phyloP scores from a whole-genome alignment of 106 monocot species.

The Dioscorea zingiberensis region DNA sequence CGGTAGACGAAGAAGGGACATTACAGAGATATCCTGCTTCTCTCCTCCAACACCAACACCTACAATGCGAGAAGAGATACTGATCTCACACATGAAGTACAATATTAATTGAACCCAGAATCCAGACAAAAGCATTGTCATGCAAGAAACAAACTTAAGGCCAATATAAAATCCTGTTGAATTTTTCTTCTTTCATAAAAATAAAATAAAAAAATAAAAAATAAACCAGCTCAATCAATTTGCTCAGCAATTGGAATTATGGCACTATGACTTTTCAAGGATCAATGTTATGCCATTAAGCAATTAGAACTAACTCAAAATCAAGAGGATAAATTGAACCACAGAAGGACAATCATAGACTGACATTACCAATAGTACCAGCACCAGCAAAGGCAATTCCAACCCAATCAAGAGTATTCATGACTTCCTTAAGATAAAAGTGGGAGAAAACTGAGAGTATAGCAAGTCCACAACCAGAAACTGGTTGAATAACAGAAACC shows the following conservation, averaged over 20 bases:
- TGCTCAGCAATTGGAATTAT: no score
- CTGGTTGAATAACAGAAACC: slow-evolving; percentile 96
- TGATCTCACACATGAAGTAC: background rate
- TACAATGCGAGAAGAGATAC: slow-evolving; percentile 25
- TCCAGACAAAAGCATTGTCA: no score
- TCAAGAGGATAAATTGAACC: no score
- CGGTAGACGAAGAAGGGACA: slow-evolving; percentile 58
- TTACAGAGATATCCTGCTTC: slow-evolving; percentile 44
- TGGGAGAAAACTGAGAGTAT: slow-evolving; percentile 92
- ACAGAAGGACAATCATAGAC: slow-evolving; percentile 6
- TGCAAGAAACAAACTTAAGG: no score
- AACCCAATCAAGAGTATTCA: slow-evolving; percentile 93
- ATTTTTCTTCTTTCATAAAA: no score
- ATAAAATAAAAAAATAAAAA: no score
- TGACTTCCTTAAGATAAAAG: slow-evolving; percentile 91
- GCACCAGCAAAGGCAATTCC: slow-evolving; percentile 83
- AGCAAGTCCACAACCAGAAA: slow-evolving; percentile 96
- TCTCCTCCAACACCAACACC: slow-evolving; percentile 86
- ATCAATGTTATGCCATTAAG: no score
- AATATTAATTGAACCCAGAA: no score
- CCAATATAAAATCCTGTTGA: no score
- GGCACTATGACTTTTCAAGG: no score
- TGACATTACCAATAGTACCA: slow-evolving; percentile 91
- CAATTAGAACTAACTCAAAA: no score
- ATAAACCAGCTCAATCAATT: no score